Conservation (phyloP, 495 filamentous ascomycete genomes). For the Hypoxylon rickii region DNA sequence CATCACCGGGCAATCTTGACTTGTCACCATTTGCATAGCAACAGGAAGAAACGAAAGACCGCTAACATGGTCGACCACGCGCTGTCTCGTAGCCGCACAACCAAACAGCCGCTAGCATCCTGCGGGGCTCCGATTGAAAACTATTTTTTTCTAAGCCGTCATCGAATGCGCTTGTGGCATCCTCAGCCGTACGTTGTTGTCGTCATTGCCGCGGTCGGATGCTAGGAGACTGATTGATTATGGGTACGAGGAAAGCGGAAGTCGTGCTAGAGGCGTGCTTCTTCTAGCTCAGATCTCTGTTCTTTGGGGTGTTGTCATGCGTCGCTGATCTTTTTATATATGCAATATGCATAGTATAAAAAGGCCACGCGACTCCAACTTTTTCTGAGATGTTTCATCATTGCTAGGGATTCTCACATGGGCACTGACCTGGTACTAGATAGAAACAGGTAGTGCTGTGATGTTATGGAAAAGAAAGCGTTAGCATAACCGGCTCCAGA, state of each 20-base stretch:
- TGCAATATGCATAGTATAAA: background rate
- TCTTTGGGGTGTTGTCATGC: constrained; percentile 43
- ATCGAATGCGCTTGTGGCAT: constrained; percentile 33
- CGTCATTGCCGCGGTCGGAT: constrained; percentile 37
- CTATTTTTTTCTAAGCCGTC: constrained; percentile 46
- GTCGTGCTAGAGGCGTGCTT: constrained; percentile 23
- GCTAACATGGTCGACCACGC: constrained; percentile 5
- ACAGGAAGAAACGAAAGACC: constrained; percentile 23
- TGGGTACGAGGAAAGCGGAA: constrained; percentile 26
- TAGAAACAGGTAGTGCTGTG: background rate
- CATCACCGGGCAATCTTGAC: constrained; percentile 56
- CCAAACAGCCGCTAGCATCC: constrained; percentile 20
- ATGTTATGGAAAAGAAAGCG: background rate
- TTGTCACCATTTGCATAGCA: constrained; percentile 10
- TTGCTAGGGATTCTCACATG: constrained; percentile 16
- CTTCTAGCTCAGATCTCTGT: constrained; percentile 51
- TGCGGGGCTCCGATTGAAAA: constrained; percentile 63
- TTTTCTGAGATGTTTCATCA: constrained; percentile 31
- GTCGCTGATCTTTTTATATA: constrained; percentile 3
- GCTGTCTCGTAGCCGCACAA: constrained; percentile 13
- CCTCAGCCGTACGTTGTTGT: constrained; percentile 31
- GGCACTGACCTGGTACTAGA: constrained; percentile 1
- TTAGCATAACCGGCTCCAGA: background rate
- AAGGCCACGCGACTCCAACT: constrained; percentile 29
- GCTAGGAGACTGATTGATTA: constrained; percentile 11